phyloP scores from a whole-genome alignment of 371 early-diverging fungal genomes.

The Mortierella sp. region DNA sequence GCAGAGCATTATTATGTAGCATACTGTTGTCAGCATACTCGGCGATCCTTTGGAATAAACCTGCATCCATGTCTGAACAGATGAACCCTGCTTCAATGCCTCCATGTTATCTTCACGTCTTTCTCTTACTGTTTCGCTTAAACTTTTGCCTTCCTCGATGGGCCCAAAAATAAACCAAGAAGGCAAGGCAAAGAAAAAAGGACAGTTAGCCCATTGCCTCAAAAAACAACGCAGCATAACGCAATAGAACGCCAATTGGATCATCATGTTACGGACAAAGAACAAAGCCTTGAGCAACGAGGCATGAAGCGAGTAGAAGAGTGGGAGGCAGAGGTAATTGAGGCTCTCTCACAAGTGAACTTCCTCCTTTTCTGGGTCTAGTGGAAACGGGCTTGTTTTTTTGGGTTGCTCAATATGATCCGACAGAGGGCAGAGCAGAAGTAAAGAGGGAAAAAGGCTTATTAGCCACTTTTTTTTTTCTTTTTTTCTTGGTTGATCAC shows the following conservation, averaged over 20 bases:
- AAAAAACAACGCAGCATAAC: not conserved
- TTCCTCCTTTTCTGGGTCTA: no score
- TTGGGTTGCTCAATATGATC: no score
- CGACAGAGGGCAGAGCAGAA: no score
- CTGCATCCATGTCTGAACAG: not conserved
- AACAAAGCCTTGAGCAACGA: no score
- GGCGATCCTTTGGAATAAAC: not conserved
- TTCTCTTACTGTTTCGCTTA: constrained; percentile 19
- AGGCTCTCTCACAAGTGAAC: no score
- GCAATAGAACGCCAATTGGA: not conserved
- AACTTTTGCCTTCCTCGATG: constrained; percentile 34
- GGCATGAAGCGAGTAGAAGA: no score
- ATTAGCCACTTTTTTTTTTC: no score
- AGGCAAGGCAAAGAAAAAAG: not conserved
- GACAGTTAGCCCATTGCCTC: not conserved
- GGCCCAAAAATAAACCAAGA: not conserved
- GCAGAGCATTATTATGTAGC: not conserved
- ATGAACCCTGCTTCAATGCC: not conserved
- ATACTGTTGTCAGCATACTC: not conserved
- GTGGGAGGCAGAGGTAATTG: no score
- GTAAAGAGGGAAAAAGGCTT: no score
- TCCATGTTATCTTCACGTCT: not conserved
- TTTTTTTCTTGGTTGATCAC: no score
- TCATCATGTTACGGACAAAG: not conserved
- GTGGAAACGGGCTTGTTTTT: no score